phyloP scores from a whole-genome alignment of 78 protist species.

The Protostelium mycophagum region DNA sequence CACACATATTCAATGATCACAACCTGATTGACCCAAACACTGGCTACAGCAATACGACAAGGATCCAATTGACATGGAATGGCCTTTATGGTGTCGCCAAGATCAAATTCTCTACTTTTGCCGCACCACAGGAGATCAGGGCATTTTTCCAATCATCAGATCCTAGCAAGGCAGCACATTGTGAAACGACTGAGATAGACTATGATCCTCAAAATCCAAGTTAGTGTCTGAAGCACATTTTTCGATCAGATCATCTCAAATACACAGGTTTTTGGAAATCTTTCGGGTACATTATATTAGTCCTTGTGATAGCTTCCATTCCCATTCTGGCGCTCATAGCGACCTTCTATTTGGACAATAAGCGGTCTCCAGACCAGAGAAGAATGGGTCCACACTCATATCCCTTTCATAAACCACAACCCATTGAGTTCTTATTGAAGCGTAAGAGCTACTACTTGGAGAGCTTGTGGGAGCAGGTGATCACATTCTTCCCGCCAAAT shows the following conservation, averaged over 20 bases:
- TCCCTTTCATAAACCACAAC: background rate
- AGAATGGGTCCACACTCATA: background rate
- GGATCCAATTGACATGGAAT: no score
- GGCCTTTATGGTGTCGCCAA: background rate
- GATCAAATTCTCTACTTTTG: background rate
- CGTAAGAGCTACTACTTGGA: background rate
- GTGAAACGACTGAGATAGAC: background rate
- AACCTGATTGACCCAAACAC: no score
- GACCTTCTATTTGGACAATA: background rate
- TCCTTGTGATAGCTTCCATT: background rate
- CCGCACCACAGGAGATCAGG: background rate
- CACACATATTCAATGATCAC: no score
- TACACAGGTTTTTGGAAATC: background rate
- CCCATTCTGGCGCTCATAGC: background rate
- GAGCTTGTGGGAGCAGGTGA: background rate
- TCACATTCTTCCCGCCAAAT: background rate
- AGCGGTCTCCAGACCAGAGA: background rate
- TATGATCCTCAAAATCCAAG: background rate
- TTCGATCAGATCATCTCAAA: background rate
- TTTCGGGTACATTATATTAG: background rate
- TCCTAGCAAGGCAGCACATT: background rate
- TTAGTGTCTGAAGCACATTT: background rate
- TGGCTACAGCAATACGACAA: no score
- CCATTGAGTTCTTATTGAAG: background rate
- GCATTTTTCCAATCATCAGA: background rate